These are phyloP conservation scores for Betula pendula DNA, from an alignment of 306 rosid genomes.

Conservation along the genomic window DNA sequence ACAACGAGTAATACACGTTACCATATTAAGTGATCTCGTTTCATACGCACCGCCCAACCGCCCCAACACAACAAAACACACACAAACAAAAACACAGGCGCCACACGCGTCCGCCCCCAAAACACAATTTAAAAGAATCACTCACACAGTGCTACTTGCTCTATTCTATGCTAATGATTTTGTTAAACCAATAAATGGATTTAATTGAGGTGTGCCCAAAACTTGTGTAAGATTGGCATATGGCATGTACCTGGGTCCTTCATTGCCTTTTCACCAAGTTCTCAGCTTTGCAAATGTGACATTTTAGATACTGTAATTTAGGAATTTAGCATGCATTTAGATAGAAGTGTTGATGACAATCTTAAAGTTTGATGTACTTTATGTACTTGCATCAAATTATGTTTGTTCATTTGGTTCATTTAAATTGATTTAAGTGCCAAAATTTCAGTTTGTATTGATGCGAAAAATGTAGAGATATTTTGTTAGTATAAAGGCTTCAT, in stretches of 20 bases:
- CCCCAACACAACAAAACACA: too few species aligned
- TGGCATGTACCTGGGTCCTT: background rate
- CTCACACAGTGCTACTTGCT: background rate
- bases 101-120: too few species aligned
- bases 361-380: background rate
- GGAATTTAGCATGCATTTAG: background rate
- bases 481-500: slow-evolving; percentile 14
- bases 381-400: background rate
- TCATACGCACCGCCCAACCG: too few species aligned
- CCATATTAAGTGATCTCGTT: background rate
- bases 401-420: slow-evolving; percentile 3
- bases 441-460: background rate
- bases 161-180: background rate
- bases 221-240: background rate
- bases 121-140: too few species aligned
- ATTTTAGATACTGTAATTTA: background rate
- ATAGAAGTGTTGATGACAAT: background rate
- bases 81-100: too few species aligned
- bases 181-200: background rate
- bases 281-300: background rate
- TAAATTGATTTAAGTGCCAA: background rate
- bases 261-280: background rate
- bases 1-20: background rate
- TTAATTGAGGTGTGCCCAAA: background rate
- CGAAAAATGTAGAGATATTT: background rate